phyloP scores from a whole-genome alignment of 129 eudicot genomes.

The Apium graveolens region DNA sequence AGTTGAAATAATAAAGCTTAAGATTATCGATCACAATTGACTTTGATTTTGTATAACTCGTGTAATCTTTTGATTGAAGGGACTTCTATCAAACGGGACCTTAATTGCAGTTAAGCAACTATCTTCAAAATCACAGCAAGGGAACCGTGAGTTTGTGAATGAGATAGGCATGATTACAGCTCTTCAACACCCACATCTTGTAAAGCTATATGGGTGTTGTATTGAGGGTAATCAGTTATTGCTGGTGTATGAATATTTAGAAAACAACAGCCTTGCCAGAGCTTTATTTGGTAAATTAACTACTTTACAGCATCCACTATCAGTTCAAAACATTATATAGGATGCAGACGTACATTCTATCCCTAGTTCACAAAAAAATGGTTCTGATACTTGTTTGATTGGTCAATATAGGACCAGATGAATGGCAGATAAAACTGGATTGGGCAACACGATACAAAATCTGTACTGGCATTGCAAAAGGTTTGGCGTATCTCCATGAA shows the following conservation, averaged over 20 bases:
- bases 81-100: constrained; percentile 35
- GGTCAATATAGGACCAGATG: constrained; percentile 30
- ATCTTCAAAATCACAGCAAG: constrained; percentile 54
- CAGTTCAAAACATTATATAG: not conserved
- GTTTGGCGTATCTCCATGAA: constrained; percentile 53
- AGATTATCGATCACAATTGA: not conserved
- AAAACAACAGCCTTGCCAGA: constrained; percentile 50
- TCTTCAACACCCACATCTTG: constrained; percentile 53
- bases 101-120: constrained; percentile 55
- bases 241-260: constrained; percentile 52
- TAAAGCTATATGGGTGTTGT: constrained; percentile 47
- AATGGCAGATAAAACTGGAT: constrained; percentile 28
- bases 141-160: constrained; percentile 50
- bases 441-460: constrained; percentile 47
- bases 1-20: not conserved
- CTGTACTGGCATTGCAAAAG: constrained; percentile 48
- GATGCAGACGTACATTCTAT: not conserved
- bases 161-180: constrained; percentile 63
- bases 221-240: constrained; percentile 42
- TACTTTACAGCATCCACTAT: not conserved
- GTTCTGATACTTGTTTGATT: not conserved
- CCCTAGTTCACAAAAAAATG: not conserved
- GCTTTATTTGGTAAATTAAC: constrained; percentile 41
- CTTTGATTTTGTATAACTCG: not conserved
- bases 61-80: constrained; percentile 20